Evolutionary conservation across 2,329 filamentous ascomycete genomes (phyloP).

Genomic region (Ploettnerulaceae sp.): DNA sequence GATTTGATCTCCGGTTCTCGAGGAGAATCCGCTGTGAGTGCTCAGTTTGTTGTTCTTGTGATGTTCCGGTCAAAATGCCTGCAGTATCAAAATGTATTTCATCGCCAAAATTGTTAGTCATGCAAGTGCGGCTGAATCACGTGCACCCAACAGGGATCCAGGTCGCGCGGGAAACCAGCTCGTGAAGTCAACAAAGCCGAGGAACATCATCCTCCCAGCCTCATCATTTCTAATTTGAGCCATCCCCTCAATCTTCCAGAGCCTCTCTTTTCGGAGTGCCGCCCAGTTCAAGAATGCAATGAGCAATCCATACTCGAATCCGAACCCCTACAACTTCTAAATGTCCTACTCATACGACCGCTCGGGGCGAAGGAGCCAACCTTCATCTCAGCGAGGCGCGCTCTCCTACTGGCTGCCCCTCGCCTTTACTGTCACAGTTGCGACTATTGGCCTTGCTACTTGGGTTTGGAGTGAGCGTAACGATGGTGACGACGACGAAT

Average conservation of each 20-base stretch:
- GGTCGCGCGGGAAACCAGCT: slow-evolving; percentile 11
- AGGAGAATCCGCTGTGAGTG: background rate
- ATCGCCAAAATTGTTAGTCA: slow-evolving; percentile 18
- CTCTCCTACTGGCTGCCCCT: slow-evolving; percentile 88
- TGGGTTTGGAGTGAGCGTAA: slow-evolving; percentile 92
- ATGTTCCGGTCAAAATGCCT: background rate
- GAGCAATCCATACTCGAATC: slow-evolving; percentile 17
- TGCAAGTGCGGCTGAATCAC: slow-evolving; percentile 11
- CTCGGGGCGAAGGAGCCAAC: slow-evolving; percentile 31
- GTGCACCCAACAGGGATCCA: slow-evolving; percentile 7
- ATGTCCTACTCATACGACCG: slow-evolving; percentile 61
- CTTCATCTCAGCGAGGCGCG: slow-evolving; percentile 54
- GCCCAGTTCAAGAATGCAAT: slow-evolving; percentile 21
- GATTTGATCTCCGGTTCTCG: background rate
- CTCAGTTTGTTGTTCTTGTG: background rate
- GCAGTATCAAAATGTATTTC: slow-evolving; percentile 11
- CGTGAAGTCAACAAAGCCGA: slow-evolving; percentile 19
- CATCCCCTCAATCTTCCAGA: slow-evolving; percentile 11
- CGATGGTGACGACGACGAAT: slow-evolving; percentile 54
- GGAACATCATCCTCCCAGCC: slow-evolving; percentile 18
- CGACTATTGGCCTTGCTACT: slow-evolving; percentile 77
- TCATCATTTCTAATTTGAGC: slow-evolving; percentile 21
- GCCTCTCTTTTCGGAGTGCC: slow-evolving; percentile 6
- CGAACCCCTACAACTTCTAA: slow-evolving; percentile 29
- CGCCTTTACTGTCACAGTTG: slow-evolving; percentile 78